Evolutionary conservation across 2,329 filamentous ascomycete species (phyloP), one percentile per base, ranked within the genome.

Genomic region (Achaetomium macrosporum): DNA sequence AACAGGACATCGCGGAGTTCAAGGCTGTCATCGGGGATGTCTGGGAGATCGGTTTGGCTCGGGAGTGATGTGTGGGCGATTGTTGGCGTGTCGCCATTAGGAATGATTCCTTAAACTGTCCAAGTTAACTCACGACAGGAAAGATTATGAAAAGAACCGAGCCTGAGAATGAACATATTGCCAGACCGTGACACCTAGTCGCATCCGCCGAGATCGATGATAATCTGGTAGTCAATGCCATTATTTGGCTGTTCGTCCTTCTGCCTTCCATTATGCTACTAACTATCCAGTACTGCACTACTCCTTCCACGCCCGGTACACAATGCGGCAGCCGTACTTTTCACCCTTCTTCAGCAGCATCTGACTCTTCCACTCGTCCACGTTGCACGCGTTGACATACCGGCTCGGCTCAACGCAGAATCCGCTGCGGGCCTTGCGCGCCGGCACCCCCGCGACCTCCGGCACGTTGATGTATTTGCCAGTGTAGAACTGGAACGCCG

Each of bases 401-500:
- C 93, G 82, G 64, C 88, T 88, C 0, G 92, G 91, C 76, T 99
- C 93, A 41, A 96, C 85, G 69, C 90, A 96, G 73, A 97, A 95
- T 0, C 87, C 92, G 42, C 84, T 82, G 45, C 90, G 80, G 4
- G 81, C 66, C 0, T 78, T 81, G 45, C 88, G 79, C 1, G 85
- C 83, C 0, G 85, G 81, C 29, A 80, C 69, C 2, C 76, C 76
- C n/a, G 75, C 77, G 3, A 83, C 75, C 30, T 74, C 85, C 0
- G 88, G 85, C 12, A 95, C 85, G 62, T 93, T 74, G 59, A 95
- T 90, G 65, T 84, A 85, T 65, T 88, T 85, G 59, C 92, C 93
- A 0, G 90, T 95, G 72, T 97, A 97, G 73, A 96, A 95, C 70
- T 97, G 92, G 76, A 96, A 97, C 0, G 90, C 88, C 0, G 93